Evolutionary conservation across 148 eudicot species (phyloP).

Genomic region (Rhododendron ovatum): DNA sequence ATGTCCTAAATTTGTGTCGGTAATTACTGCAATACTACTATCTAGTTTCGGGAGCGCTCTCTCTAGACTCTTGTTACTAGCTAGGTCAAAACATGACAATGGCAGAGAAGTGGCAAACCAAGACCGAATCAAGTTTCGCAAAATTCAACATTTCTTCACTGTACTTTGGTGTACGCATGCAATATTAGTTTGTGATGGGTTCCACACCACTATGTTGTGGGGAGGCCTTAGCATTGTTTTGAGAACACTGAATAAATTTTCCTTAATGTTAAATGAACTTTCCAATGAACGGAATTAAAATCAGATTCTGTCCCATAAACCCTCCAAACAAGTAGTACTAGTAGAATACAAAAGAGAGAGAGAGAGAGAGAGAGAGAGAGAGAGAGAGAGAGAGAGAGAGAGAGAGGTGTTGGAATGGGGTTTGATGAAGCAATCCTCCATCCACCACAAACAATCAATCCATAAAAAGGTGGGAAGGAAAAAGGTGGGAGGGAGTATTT

Average conservation of each 20-base stretch:
- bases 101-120: too few relatives aligned
- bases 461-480: background rate
- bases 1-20: too few relatives aligned
- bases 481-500: constrained; percentile 14
- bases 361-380: background rate
- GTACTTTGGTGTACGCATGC: background rate
- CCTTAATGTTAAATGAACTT: background rate
- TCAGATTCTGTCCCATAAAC: background rate
- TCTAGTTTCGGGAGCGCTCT: too few relatives aligned
- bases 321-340: background rate
- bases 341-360: too few relatives aligned
- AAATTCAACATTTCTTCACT: background rate
- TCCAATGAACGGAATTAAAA: background rate
- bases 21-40: too few relatives aligned
- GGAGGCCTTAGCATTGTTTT: too few relatives aligned
- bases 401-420: constrained; percentile 8
- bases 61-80: too few relatives aligned
- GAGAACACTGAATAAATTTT: background rate
- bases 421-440: constrained; percentile 5
- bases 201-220: background rate
- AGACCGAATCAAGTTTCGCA: too few relatives aligned
- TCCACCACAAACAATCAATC: background rate
- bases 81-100: too few relatives aligned
- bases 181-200: background rate
- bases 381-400: background rate